Evolutionary conservation across 306 rosid genomes (phyloP).

Genomic region (Rosa lucieae): DNA sequence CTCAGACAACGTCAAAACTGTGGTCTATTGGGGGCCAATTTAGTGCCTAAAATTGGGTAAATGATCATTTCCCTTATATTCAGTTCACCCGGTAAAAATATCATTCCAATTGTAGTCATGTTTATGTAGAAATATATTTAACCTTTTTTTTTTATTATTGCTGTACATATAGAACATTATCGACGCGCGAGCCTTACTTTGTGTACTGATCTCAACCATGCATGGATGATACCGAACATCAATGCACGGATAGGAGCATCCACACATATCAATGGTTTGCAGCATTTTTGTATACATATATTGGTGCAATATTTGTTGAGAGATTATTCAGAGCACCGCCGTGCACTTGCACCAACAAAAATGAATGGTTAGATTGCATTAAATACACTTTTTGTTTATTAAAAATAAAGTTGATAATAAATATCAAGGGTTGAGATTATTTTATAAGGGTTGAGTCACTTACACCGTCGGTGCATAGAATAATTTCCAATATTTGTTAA

Average conservation of each 20-base stretch:
- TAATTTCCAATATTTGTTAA: not conserved
- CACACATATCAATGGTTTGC: not conserved
- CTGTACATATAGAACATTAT: not conserved
- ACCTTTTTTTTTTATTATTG: not conserved
- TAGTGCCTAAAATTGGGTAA: too few species aligned
- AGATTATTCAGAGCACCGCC: too few species aligned
- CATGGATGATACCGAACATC: not conserved
- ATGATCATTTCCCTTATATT: not conserved
- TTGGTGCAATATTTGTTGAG: not conserved
- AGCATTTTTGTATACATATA: not conserved
- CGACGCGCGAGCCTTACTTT: not conserved
- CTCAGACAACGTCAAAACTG: too few species aligned
- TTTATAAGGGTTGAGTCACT: too few species aligned
- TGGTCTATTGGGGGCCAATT: too few species aligned
- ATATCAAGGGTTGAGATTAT: too few species aligned
- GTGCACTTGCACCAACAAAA: too few species aligned
- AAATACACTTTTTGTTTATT: too few species aligned
- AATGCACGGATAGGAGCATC: not conserved
- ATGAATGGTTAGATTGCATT: too few species aligned
- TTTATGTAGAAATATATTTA: not conserved
- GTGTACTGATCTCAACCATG: not conserved
- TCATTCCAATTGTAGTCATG: not conserved
- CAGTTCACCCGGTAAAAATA: not conserved
- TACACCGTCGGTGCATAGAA: too few species aligned
- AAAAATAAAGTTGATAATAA: too few species aligned